Conservation (phyloP, 306 rosid species). For the Cucumis melo region DNA sequence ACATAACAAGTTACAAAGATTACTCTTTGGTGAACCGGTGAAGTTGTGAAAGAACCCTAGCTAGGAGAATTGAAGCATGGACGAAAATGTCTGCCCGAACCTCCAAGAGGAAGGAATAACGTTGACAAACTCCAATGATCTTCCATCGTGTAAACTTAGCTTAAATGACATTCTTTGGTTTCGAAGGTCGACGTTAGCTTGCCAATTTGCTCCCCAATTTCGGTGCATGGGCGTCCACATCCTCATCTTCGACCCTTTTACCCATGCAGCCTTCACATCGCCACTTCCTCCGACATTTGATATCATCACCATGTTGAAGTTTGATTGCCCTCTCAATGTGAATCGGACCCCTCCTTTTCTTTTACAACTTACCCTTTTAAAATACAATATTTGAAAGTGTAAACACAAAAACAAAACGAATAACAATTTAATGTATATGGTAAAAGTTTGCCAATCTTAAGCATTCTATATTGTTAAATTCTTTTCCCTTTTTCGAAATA, state of each 20-base stretch:
- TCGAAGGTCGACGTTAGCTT: constrained; percentile 42
- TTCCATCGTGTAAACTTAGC: constrained; percentile 45
- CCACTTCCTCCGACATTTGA: constrained; percentile 78
- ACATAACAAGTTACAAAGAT: neutral
- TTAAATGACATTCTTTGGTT: constrained; percentile 54
- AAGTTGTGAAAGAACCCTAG: neutral
- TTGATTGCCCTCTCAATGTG: constrained; percentile 59
- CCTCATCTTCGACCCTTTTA: constrained; percentile 30
- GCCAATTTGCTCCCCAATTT: constrained; percentile 90
- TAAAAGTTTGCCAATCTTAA: too few species aligned
- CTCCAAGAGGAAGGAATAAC: constrained; percentile 71
- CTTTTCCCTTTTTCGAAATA: too few species aligned
- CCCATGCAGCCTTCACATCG: constrained; percentile 49
- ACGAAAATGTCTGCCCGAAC: constrained; percentile 69
- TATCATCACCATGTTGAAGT: constrained; percentile 77
- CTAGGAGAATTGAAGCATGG: constrained; percentile 41
- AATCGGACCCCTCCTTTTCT: constrained; percentile 77
- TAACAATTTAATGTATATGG: too few species aligned
- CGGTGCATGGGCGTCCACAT: constrained; percentile 65
- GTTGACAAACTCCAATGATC: constrained; percentile 25
- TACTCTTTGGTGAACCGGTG: neutral
- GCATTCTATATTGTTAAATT: too few species aligned
- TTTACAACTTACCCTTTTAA: constrained; percentile 46
- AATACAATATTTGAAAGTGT: neutral
- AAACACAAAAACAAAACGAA: too few species aligned